Evolutionary conservation across 2,329 filamentous ascomycete species (phyloP), one percentile per base, ranked within the genome.

Genomic region (Venturia oleaginea): DNA sequence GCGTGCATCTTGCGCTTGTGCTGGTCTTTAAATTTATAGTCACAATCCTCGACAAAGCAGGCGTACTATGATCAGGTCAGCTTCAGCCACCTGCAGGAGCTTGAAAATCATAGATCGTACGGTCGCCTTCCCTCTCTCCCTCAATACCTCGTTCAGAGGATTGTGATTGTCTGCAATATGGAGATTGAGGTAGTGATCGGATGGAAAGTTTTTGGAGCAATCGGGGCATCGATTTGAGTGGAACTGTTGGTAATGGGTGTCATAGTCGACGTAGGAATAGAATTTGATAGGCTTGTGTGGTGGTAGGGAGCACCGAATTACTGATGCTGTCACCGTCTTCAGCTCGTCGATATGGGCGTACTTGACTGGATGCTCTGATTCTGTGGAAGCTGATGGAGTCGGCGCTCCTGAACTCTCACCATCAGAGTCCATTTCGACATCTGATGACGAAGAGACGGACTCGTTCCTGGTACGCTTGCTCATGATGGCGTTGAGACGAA

Each of bases 121-220:
- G 42, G 89, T 97, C 71, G 91, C 92, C 72, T 96, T 92, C 54
- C 92, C 94, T 69, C 86, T 84, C 62, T 91, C 91, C 69, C 86
- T 84, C 71, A 81, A 85, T 13, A 90, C 83, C 61, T 85, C 86
- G 46, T 84, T 81, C 66, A 97, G 82, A 8, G 91, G 85, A 76
- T 99, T 92, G 75, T 97, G 94, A 68, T 88, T 90, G 75, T 97
- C 94, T 69, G 92, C 86, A 68, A 96, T 92, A 73, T 99, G 94
- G 57, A 97, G 76, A 65, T 83, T 81, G 61, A 99, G 81, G 64
- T 94, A 86, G 73, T 92, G 87, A 42, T 87, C 83, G 0, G 91
- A 92, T 1, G 94, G 94, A 67, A 97, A 91, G 73, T 97, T 97
- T 73, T 85, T 91, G 64, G 83, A 81, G 74, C 94, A 99, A 71